Evolutionary conservation across 2,329 filamentous ascomycete species (phyloP).

Genomic region (Stachybotrys chartarum): DNA sequence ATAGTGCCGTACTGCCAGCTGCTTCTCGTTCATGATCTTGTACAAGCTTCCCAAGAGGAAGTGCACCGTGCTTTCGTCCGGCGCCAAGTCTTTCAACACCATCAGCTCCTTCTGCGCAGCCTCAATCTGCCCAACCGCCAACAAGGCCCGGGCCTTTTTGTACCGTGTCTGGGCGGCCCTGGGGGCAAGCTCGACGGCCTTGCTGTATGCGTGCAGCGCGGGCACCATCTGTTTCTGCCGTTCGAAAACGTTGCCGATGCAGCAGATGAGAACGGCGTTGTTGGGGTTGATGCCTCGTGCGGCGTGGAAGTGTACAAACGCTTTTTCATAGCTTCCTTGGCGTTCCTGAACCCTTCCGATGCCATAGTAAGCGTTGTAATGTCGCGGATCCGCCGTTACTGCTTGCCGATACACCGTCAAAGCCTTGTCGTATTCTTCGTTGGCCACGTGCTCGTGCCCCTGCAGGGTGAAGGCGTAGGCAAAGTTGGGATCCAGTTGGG

Average conservation of each 20-base stretch:
- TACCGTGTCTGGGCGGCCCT: slow-evolving; percentile 77
- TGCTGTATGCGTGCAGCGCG: slow-evolving; percentile 74
- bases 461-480: slow-evolving; percentile 95
- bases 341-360: slow-evolving; percentile 79
- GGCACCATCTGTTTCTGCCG: slow-evolving; percentile 75
- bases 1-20: slow-evolving; percentile 83
- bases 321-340: slow-evolving; percentile 83
- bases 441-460: slow-evolving; percentile 90
- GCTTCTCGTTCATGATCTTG: slow-evolving; percentile 64
- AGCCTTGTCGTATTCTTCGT: slow-evolving; percentile 96
- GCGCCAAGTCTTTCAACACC: slow-evolving; percentile 82
- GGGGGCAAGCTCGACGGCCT: slow-evolving; percentile 76
- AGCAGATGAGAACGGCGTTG: slow-evolving; percentile 86
- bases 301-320: slow-evolving; percentile 83
- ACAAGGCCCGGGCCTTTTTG: slow-evolving; percentile 83
- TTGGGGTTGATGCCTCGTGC: slow-evolving; percentile 87
- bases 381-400: slow-evolving; percentile 76
- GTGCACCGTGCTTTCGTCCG: slow-evolving; percentile 93
- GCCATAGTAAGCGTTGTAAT: slow-evolving; percentile 99
- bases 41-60: slow-evolving; percentile 86
- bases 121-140: slow-evolving; percentile 65
- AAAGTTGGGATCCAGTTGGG: slow-evolving; percentile 82
- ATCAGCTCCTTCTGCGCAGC: slow-evolving; percentile 76
- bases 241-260: slow-evolving; percentile 84
- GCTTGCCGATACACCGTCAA: slow-evolving; percentile 79